phyloP scores from a whole-genome alignment of 768 basidiomycete species.

The Tremella mesenterica region DNA sequence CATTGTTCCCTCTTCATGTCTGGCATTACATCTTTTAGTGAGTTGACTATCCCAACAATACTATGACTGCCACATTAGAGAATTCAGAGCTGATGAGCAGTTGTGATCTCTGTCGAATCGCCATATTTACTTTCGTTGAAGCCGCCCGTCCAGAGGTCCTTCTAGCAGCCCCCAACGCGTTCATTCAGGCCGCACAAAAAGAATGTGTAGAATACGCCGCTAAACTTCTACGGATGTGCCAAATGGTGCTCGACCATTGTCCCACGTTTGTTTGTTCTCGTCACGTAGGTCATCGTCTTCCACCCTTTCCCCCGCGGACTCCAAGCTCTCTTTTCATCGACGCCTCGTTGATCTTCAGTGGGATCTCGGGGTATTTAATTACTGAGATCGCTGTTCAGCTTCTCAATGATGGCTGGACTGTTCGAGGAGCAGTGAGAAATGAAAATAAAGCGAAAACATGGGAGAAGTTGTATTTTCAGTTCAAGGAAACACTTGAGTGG shows the following conservation, averaged over 20 bases:
- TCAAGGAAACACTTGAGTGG: neutral
- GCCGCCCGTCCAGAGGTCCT: slow-evolving; percentile 1
- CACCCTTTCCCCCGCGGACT: neutral
- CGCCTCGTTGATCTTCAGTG: neutral
- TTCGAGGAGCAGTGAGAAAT: slow-evolving; percentile 11
- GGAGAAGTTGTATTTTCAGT: slow-evolving; percentile 7
- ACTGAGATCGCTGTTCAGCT: slow-evolving; percentile 7
- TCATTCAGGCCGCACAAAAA: neutral
- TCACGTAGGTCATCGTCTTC: neutral
- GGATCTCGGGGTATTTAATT: neutral
- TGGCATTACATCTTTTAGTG: neutral
- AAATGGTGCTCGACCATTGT: neutral
- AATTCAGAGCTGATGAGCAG: neutral
- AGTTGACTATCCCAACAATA: no score
- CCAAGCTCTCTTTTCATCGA: no score
- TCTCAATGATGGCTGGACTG: slow-evolving; percentile 6
- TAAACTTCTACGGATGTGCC: slow-evolving; percentile 1
- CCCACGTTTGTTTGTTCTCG: neutral
- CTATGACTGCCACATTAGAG: neutral
- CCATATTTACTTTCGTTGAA: neutral
- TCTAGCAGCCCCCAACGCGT: neutral
- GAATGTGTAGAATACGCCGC: slow-evolving; percentile 1
- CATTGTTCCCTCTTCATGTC: neutral
- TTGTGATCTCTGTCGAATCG: neutral
- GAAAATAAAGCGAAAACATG: slow-evolving; percentile 4